Evolutionary conservation across 108 stramenopile species (phyloP), one percentile per base, ranked within the genome.

Genomic region (Skeletonema potamos): DNA sequence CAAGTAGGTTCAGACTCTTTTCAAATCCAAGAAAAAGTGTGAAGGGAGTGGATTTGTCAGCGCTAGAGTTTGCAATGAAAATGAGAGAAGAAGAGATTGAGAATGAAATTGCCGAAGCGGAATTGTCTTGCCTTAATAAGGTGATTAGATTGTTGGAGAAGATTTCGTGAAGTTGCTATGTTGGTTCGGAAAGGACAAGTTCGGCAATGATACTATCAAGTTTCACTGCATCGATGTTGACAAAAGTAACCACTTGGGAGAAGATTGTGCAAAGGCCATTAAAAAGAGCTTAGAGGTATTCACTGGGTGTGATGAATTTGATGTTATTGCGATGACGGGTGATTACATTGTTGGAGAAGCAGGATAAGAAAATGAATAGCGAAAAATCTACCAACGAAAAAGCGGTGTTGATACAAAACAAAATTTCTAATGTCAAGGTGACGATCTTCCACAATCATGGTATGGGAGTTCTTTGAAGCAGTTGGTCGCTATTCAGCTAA

Each of bases 21-120:
- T 78, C 70, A 34, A 79, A 84, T 63, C 61, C 82, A 27, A 76
- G 70, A 65, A 87, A 77, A 60, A 84, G 62, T 54, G 54, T 90
- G 3, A 70, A 80, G 51, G 86, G 87, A 55, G 73, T 39, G n/a
- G 70, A 78, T 51, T 69, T 79, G 17, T 89, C 82, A 8, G 79
- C 89, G 18, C 54, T 89, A 43, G 86, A 87, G 36, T 92, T 92
- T 77, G 73, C 84, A 30, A 22, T 54, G 41, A 64, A 72, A 22
- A 88, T 90, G 86, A 59, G 62, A 27, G 66, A 82, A 12, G 69
- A 73, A 1, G 91, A 88, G 66, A 18, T 62, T 29, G 64, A 69
- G 41, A 84, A 85, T 54, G 91, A 87, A 26, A 70, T 84, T 9
- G 66, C 48, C 10, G 43, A 27, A 18, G 33, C 30, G 28, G 88